phyloP scores from a whole-genome alignment of 108 stramenopile species.

The Skeletonema marinoi region DNA sequence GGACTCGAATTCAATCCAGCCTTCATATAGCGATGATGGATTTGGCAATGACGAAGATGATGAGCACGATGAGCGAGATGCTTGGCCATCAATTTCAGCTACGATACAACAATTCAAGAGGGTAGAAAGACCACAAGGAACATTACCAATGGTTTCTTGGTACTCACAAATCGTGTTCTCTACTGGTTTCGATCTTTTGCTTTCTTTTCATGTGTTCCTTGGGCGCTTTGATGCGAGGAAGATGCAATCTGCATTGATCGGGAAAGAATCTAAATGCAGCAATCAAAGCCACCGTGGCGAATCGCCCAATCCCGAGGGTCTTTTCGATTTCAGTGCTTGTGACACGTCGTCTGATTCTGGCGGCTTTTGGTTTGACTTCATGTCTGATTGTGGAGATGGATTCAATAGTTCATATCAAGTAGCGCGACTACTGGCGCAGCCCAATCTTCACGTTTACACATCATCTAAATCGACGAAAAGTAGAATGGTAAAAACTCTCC shows the following conservation, averaged over 20 bases:
- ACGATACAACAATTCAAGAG: slow-evolving; percentile 43
- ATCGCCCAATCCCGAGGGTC: slow-evolving; percentile 14
- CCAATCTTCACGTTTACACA: slow-evolving; percentile 39
- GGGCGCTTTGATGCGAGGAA: slow-evolving; percentile 64
- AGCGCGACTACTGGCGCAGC: slow-evolving; percentile 59
- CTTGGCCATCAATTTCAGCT: slow-evolving; percentile 36
- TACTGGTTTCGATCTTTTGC: slow-evolving; percentile 42
- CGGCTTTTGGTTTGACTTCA: slow-evolving; percentile 67
- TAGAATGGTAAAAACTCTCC: slow-evolving; percentile 25
- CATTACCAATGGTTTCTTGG: slow-evolving; percentile 66
- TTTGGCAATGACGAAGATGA: slow-evolving; percentile 14
- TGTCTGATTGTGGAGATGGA: slow-evolving; percentile 69
- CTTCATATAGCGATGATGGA: slow-evolving; percentile 3
- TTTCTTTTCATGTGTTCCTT: slow-evolving; percentile 60
- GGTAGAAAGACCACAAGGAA: slow-evolving; percentile 46
- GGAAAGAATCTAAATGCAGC: slow-evolving; percentile 2
- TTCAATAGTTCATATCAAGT: slow-evolving; percentile 69
- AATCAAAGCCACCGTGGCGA: background rate
- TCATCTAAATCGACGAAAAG: slow-evolving; percentile 10
- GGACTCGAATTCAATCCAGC: slow-evolving; percentile 17
- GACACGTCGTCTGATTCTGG: background rate
- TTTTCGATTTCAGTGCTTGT: slow-evolving; percentile 45
- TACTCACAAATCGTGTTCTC: slow-evolving; percentile 49
- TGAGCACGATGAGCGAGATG: slow-evolving; percentile 5
- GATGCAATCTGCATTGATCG: slow-evolving; percentile 55